Base-by-base conservation (phyloP, 768 basidiomycete species). In the Tremella yokohamensis region DNA sequence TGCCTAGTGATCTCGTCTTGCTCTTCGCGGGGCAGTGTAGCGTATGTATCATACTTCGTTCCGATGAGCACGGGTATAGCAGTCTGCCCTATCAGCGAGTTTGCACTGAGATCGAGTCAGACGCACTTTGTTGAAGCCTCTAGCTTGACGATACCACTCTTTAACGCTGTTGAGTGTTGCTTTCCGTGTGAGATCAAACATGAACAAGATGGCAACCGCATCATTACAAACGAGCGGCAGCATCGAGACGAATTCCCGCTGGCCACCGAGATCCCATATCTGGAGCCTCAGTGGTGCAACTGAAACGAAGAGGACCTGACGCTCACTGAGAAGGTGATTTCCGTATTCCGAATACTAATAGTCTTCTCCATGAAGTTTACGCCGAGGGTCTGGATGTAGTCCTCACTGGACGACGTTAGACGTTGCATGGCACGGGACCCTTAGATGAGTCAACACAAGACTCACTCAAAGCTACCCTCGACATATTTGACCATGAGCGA, bases 301-400 rank as follows among this genome's bases (percentile, higher is more conserved):
- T 0, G 18, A 15, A 24, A 38, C 29, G n/a, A 2, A 16, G 19
- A 47, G 13, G 19, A 37, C 2, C 8, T 26, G 2, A 12, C 2
- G 65, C 76, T 54, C 47, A 76, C 76, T 64, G 93, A 97, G 80
- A 99, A 98, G 2, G 94, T 97, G 78, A 99, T 98, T 56, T 94
- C 96, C 58, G 96, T 98, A 77, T 93, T 87, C 67, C 96, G 86
- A 66, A 99, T 94, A 56, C 89, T 88, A 70, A 99, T 97, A 15
- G 94, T 96, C 82, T 99, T 99, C 82, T 99, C 94, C 96, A 98
- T 98, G 79, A 98, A 98, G 79, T 97, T 97, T 80, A 97, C 92
- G 81, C 94, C 94, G 80, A 99, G 86, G 80, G 94, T 97, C 84
- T 97, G 94, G 77, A 99, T 97, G 80, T 98, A 98, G 78, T 97